Percentiles rank a stretch among this genome's conserved stretches.
Evolutionary conservation across 345 rosid species (phyloP).

Genomic region (Eucalyptus grandis): DNA sequence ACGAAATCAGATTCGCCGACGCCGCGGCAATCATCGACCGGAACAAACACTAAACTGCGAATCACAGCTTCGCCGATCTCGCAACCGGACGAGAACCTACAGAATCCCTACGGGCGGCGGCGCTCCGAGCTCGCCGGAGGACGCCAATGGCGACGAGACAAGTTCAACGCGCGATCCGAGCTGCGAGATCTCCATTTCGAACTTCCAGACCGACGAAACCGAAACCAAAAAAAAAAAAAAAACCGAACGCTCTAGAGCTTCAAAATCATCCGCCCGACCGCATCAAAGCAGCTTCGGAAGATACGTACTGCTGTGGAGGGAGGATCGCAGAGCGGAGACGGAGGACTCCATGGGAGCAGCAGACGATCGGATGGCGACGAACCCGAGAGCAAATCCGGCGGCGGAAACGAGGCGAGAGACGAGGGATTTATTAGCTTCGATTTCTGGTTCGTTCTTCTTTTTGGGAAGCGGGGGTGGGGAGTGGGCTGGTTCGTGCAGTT

Average conservation of each 20-base stretch:
- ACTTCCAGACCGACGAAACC: not conserved
- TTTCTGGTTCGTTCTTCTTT: not conserved
- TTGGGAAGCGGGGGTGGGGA: not conserved
- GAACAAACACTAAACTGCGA: not conserved
- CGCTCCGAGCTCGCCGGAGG: not conserved
- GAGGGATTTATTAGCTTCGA: not conserved
- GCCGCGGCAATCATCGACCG: not conserved
- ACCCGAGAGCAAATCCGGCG: not conserved
- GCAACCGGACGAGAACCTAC: not conserved
- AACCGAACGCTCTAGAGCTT: not conserved
- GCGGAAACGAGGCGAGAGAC: not conserved
- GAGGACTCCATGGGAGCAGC: conserved; percentile 59
- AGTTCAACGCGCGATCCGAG: not conserved
- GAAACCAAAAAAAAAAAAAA: too few relatives aligned
- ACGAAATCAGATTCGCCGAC: not conserved
- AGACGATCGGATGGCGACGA: not conserved
- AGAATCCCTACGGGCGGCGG: not conserved
- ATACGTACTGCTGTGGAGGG: conserved; percentile 39
- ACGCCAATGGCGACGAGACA: not conserved
- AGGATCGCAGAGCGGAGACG: conserved; percentile 41
- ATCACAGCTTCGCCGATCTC: not conserved
- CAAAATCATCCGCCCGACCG: not conserved
- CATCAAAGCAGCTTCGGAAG: not conserved
- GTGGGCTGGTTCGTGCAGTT: not conserved
- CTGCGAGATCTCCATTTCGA: not conserved